Base-by-base conservation (phyloP, 441 rosid species). In the Aleurites moluccanus region DNA sequence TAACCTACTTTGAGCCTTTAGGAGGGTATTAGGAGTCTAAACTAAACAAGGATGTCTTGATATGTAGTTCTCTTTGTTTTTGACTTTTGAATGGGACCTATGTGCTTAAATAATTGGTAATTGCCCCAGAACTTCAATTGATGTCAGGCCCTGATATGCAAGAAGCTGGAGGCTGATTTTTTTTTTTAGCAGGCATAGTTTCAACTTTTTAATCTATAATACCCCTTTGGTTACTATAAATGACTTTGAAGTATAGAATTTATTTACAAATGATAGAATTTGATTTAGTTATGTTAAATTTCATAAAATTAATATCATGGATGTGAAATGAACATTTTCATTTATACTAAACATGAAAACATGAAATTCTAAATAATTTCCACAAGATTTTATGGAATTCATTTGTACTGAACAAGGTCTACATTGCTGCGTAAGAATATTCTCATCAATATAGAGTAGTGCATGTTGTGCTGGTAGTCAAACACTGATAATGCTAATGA, bases 131-230 rank as follows among this genome's bases (percentile, higher is more conserved):
- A 10, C 55, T 35, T 6, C 15, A 28, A 20, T 35, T 23, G 13
- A n/a, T 28, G 21, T 9, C 10, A 42, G 52, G 59, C 21, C 55
- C 23, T 40, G 74, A 25, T 55, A 44, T 63, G 45, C 21, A n/a
- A 67, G 47, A 20, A 57, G 53, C 42, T 49, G 57, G 35, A 67
- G 27, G 72, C 72, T 66, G 44, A 38, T 47, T 56, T 28, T n/a
- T 67, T 67, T 33, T 45, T 0, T 18, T 50, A 20, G 16, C 8
- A 42, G 49, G 50, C 13, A 3, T 33, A 20, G 13, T 28, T 47
- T 30, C 28, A 8, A 57, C 49, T 33, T 20, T 72, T 30, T 2
- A 10, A 10, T 60, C n/a, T 28, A 45, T 45, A 10, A 38, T 38
- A 38, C 9, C 40, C 1, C 40, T 38, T n/a, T 38, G 40, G 40